Conservation (phyloP, 1,139 yeast genomes). For the Maudiozyma humilis region DNA sequence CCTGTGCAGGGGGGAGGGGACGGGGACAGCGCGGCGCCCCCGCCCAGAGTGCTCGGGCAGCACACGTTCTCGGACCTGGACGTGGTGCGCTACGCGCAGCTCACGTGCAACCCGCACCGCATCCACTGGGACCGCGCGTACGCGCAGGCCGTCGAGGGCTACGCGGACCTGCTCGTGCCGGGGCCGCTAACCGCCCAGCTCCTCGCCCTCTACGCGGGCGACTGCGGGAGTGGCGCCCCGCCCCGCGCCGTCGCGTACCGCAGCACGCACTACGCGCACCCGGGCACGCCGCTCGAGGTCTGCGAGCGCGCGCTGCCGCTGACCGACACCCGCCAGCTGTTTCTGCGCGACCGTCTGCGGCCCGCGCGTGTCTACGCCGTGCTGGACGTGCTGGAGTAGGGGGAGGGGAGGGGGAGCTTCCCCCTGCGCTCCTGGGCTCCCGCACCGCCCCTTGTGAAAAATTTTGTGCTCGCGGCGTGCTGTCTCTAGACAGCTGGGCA, state of each 20-base stretch:
- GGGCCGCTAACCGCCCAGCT: constrained; percentile 73
- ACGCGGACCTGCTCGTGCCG: constrained; percentile 58
- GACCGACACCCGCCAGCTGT: constrained; percentile 5
- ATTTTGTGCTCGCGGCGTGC: too few species aligned
- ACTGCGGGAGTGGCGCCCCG: too few species aligned
- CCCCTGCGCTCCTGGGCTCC: too few species aligned
- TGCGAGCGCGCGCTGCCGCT: neutral
- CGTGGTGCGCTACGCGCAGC: constrained; percentile 56
- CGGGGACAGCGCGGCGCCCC: too few species aligned
- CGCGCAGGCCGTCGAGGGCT: constrained; percentile 45
- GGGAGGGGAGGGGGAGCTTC: too few species aligned
- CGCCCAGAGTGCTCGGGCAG: constrained; percentile 11
- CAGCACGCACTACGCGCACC: constrained; percentile 20
- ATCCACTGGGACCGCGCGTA: constrained; percentile 66
- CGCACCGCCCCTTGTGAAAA: too few species aligned
- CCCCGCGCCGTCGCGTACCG: constrained; percentile 23
- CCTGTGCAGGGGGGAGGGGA: too few species aligned
- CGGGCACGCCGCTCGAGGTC: constrained; percentile 11
- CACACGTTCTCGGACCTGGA: constrained; percentile 22
- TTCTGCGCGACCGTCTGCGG: constrained; percentile 6
- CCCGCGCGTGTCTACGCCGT: constrained; percentile 4
- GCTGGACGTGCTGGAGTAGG: neutral
- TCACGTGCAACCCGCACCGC: constrained; percentile 73
- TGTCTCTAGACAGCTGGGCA: too few species aligned
- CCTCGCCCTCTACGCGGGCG: constrained; percentile 43